These are phyloP conservation scores for Neocallimastix lanati DNA, from an alignment of 192 early-diverging fungal species.

Conservation along the genomic window DNA sequence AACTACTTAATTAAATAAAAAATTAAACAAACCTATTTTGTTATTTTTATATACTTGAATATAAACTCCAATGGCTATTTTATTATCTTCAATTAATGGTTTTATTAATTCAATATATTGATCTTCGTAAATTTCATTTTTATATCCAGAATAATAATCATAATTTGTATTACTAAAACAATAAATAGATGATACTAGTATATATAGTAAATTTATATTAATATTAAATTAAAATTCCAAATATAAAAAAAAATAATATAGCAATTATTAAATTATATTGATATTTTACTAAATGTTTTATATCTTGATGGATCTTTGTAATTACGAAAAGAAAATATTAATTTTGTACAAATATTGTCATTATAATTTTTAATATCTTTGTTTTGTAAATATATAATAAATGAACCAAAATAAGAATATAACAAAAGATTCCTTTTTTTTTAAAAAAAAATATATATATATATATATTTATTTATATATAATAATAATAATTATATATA, in stretches of 20 bases:
- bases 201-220: too few relatives aligned
- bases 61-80: neutral
- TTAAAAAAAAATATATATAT: too few relatives aligned
- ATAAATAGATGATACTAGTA: neutral
- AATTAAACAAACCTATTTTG: neutral
- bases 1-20: too few relatives aligned
- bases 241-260: too few relatives aligned
- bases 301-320: neutral
- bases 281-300: neutral
- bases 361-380: neutral
- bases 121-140: neutral
- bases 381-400: neutral
- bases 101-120: neutral
- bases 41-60: neutral
- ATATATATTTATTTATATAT: too few relatives aligned
- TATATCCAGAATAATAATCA: neutral
- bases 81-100: neutral
- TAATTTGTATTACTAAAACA: neutral
- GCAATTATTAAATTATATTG: too few relatives aligned
- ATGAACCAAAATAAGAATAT: neutral
- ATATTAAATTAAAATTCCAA: too few relatives aligned
- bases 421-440: neutral
- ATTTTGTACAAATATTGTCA: neutral
- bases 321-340: neutral
- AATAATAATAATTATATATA: too few relatives aligned